These are phyloP conservation scores for Galerina sulciceps DNA, from an alignment of 768 basidiomycete genomes.

Conservation along the genomic window DNA sequence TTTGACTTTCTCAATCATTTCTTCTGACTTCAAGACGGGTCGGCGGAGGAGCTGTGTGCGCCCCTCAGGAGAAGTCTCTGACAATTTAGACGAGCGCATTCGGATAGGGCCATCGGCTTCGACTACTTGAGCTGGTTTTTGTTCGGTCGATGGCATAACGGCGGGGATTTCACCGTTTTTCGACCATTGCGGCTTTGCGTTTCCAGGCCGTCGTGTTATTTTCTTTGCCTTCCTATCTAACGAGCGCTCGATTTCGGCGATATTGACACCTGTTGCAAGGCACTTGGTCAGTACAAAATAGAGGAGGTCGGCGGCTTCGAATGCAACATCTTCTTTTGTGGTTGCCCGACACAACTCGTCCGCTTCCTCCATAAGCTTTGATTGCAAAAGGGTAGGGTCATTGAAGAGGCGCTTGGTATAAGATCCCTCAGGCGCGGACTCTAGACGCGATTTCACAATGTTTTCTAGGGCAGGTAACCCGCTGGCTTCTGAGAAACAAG, in stretches of 20 bases:
- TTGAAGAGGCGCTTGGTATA: conserved; percentile 90
- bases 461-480: conserved; percentile 84
- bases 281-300: conserved; percentile 93
- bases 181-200: conserved; percentile 87
- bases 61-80: conserved; percentile 49
- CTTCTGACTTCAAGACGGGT: conserved; percentile 84
- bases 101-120: conserved; percentile 56
- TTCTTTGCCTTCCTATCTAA: conserved; percentile 87
- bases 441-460: conserved; percentile 73
- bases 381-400: conserved; percentile 78
- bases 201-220: conserved; percentile 85
- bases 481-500: conserved; percentile 86
- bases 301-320: conserved; percentile 93
- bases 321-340: conserved; percentile 82
- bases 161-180: conserved; percentile 24
- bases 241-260: conserved; percentile 83
- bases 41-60: conserved; percentile 78
- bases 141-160: too few species aligned
- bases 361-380: conserved; percentile 98
- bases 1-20: conserved; percentile 92
- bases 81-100: conserved; percentile 77
- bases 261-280: conserved; percentile 76
- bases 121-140: neutral
- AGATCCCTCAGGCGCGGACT: conserved; percentile 83
- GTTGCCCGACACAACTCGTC: conserved; percentile 91